Percentiles rank a stretch among this genome's conserved stretches.
These are phyloP conservation scores for Suillus subluteus DNA, from an alignment of 768 basidiomycete species.

Conservation along the genomic window DNA sequence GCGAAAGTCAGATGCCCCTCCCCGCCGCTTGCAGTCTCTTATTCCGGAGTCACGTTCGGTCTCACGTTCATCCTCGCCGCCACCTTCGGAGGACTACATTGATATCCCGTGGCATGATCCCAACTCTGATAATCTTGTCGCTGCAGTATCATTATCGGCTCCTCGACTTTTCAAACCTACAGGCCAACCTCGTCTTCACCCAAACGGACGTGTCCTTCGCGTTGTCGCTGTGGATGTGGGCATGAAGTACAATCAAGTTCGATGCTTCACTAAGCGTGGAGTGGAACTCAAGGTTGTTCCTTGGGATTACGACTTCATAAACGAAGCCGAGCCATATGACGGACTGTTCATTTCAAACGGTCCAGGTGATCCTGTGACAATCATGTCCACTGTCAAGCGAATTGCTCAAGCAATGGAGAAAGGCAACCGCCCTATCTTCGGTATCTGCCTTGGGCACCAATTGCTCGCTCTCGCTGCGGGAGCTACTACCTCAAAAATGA, in stretches of 20 bases:
- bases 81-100: constrained; percentile 83
- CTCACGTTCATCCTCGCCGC: constrained; percentile 58
- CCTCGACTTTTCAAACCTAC: constrained; percentile 73
- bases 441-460: constrained; percentile 98
- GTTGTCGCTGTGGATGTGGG: constrained; percentile 94
- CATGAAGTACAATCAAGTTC: constrained; percentile 99
- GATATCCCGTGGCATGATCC: constrained; percentile 87
- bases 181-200: constrained; percentile 61
- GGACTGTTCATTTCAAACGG: constrained; percentile 98
- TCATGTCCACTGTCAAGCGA: constrained; percentile 69
- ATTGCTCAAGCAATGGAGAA: constrained; percentile 70
- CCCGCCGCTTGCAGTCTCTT: constrained; percentile 39
- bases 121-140: constrained; percentile 89
- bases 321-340: constrained; percentile 82
- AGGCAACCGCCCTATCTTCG: constrained; percentile 88
- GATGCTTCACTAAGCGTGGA: constrained; percentile 91
- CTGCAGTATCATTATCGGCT: constrained; percentile 74
- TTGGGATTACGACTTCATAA: constrained; percentile 92
- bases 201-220: constrained; percentile 79
- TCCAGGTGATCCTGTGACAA: constrained; percentile 93
- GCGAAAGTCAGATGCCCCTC: constrained; percentile 51
- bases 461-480: constrained; percentile 94
- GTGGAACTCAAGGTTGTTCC: constrained; percentile 97
- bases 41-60: constrained; percentile 42
- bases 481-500: constrained; percentile 96